Evolutionary conservation across 805 yeast genomes (phyloP).

Genomic region (Zygosaccharomyces bisporus): DNA sequence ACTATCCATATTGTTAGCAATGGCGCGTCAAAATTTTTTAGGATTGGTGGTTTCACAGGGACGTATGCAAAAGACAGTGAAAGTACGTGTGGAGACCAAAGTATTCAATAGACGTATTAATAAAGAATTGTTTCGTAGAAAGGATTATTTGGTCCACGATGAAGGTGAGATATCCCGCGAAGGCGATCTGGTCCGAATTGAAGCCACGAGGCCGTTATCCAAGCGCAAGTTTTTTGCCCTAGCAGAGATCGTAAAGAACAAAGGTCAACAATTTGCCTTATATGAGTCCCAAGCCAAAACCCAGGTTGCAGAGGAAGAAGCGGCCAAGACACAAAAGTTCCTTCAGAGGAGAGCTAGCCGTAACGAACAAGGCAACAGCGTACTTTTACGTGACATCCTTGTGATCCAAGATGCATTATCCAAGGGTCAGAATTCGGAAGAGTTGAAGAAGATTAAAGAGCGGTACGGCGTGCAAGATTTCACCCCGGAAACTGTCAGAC

Average conservation of each 20-base stretch:
- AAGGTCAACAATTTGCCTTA: slow-evolving; percentile 86
- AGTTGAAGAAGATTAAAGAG: slow-evolving; percentile 39
- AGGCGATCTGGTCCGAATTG: slow-evolving; percentile 93
- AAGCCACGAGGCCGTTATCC: slow-evolving; percentile 80
- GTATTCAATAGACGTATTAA: slow-evolving; percentile 67
- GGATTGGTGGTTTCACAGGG: slow-evolving; percentile 96
- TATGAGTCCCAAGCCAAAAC: slow-evolving; percentile 71
- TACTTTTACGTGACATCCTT: slow-evolving; percentile 31
- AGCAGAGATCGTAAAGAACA: slow-evolving; percentile 83
- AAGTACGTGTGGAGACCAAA: slow-evolving; percentile 80
- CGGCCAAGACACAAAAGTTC: slow-evolving; percentile 51
- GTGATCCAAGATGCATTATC: slow-evolving; percentile 30
- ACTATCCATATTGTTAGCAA: slow-evolving; percentile 24
- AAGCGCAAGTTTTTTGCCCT: slow-evolving; percentile 82
- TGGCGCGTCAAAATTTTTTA: slow-evolving; percentile 87
- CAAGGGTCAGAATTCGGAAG: slow-evolving; percentile 37
- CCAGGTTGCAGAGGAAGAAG: slow-evolving; percentile 65
- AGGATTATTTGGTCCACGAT: slow-evolving; percentile 88
- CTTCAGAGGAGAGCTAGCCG: slow-evolving; percentile 44
- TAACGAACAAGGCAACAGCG: slow-evolving; percentile 26
- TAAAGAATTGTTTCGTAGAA: slow-evolving; percentile 71
- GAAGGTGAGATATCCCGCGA: slow-evolving; percentile 88
- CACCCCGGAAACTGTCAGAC: slow-evolving; percentile 41
- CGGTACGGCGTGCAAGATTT: slow-evolving; percentile 47
- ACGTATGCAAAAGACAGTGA: slow-evolving; percentile 91